These are phyloP conservation scores for Ophiocordyceps robertsii DNA, from an alignment of 2,329 filamentous ascomycete species.

Conservation along the genomic window DNA sequence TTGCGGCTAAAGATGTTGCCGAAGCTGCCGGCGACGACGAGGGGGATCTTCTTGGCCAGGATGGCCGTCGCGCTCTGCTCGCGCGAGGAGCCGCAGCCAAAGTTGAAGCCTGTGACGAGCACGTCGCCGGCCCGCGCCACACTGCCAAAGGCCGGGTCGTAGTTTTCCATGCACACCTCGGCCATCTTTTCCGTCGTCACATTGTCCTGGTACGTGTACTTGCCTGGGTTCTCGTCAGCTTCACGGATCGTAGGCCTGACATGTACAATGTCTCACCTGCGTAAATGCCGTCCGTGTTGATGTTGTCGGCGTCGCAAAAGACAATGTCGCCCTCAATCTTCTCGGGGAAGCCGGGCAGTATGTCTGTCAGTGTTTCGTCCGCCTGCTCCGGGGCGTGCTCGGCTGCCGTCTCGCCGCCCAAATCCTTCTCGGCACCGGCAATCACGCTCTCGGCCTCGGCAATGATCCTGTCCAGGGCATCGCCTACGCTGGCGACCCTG, in stretches of 20 bases:
- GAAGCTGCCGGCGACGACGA: conserved; percentile 71
- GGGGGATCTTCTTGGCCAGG: conserved; percentile 63
- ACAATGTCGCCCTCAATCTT: conserved; percentile 75
- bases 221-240: conserved; percentile 39
- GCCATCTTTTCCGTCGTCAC: conserved; percentile 70
- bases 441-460: conserved; percentile 53
- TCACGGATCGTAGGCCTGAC: too few relatives aligned
- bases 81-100: conserved; percentile 68
- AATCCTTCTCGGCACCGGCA: conserved; percentile 33
- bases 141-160: conserved; percentile 57
- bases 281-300: conserved; percentile 90
- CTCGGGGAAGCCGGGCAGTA: conserved; percentile 58
- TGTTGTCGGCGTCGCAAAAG: conserved; percentile 68
- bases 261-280: conserved; percentile 53
- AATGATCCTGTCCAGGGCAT: conserved; percentile 60
- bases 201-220: conserved; percentile 85
- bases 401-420: conserved; percentile 8
- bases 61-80: conserved; percentile 83
- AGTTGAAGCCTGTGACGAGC: conserved; percentile 77
- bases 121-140: conserved; percentile 61
- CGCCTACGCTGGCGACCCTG: conserved; percentile 51
- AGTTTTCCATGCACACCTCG: conserved; percentile 86
- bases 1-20: conserved; percentile 73
- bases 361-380: conserved; percentile 4
- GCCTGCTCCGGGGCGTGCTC: background rate